Evolutionary conservation across 1,139 yeast species (phyloP), one percentile per base, ranked within the genome.

Genomic region (Debaryomyces subglobosus): DNA sequence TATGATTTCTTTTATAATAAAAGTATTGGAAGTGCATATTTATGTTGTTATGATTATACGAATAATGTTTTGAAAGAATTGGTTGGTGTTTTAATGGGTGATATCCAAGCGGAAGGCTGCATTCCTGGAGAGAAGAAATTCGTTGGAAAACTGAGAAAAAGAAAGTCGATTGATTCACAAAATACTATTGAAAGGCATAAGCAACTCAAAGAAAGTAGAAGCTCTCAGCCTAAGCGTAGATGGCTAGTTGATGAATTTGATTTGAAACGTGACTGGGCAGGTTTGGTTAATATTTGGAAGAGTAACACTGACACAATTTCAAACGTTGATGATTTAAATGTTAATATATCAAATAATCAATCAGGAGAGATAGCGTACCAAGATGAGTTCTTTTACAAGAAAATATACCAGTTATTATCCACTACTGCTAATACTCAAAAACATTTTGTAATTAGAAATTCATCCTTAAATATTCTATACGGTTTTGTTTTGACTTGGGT

Each of bases 201-300:
- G 13, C 43, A 38, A n/a, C 40, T 39, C 12, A 53, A 50, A 30
- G 45, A 47, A 4, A 53, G 52, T 53, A 56, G 60, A 44, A 58
- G 60, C 7, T 48, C 62, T 2, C 52, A 62, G 6, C 71, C 77
- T 3, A 71, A 70, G 50, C 68, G 83, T 51, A 62, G 77, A 49
- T 84, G 89, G 89, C 69, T 84, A 39, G 88, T 83, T 16, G 89
- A 84, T 55, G 81, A 76, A 51, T 79, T 82, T 59, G 76, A 78
- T 50, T 58, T 77, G 37, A 68, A 68, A 13, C 67, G 86, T 40
- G 88, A 84, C 58, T 73, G 82, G 72, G 62, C 72, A 10, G 77
- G 82, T 21, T 67, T 84, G 36, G 68, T 74, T 16, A 69, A 71
- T 23, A 64, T 84, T 45, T 64, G 76, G 65, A 69, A 67, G 43